Percentiles rank a stretch among this genome's conserved stretches.
These are phyloP conservation scores for Viola odorata DNA, from an alignment of 345 rosid species.

Conservation along the genomic window DNA sequence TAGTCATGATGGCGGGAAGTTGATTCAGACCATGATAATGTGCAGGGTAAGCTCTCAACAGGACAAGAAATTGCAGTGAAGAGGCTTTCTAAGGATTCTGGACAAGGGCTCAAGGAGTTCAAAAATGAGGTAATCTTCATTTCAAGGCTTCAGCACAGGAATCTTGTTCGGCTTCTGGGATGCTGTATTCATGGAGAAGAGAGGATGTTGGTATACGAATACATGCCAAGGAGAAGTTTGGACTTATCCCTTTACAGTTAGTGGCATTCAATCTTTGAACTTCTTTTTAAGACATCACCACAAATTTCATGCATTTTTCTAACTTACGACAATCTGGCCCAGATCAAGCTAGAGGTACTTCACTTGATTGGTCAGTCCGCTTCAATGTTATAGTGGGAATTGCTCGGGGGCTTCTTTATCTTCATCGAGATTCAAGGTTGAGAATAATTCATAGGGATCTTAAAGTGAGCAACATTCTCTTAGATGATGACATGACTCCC, in stretches of 20 bases:
- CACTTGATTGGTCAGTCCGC: conserved; percentile 12
- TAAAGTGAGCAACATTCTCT: conserved; percentile 14
- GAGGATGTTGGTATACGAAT: conserved; percentile 9
- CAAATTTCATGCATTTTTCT: neutral
- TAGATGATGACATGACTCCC: conserved; percentile 16
- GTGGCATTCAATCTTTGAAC: too few relatives aligned
- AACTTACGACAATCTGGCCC: neutral
- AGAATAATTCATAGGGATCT: too few relatives aligned
- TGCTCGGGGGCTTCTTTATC: conserved; percentile 16
- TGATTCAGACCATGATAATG: neutral
- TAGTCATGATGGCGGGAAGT: neutral
- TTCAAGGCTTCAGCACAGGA: conserved; percentile 15
- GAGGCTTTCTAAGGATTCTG: conserved; percentile 15
- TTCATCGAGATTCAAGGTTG: conserved; percentile 16
- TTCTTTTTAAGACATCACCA: neutral
- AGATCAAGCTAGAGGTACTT: conserved; percentile 16
- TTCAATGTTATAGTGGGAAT: conserved; percentile 9
- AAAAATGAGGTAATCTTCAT: conserved; percentile 14
- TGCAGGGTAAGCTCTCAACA: conserved; percentile 10
- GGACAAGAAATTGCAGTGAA: conserved; percentile 16
- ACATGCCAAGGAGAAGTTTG: conserved; percentile 10
- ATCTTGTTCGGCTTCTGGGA: conserved; percentile 17
- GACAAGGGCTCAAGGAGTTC: conserved; percentile 15
- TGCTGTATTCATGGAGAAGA: conserved; percentile 18
- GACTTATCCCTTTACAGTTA: conserved; percentile 8